Evolutionary conservation across 1,139 yeast genomes (phyloP).

Genomic region (Yamadazyma oceani): DNA sequence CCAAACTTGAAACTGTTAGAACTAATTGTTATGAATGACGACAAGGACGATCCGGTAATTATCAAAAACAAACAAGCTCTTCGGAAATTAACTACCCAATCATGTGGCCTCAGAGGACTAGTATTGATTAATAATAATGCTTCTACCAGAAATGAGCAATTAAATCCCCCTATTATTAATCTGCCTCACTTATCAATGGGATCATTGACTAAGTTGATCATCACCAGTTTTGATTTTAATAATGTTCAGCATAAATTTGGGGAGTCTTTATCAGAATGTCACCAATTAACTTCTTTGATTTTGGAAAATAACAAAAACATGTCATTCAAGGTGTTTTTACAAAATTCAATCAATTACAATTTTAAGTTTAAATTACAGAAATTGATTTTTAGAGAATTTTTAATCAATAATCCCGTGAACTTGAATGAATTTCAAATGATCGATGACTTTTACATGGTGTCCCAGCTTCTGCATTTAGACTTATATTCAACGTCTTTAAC

Average conservation of each 20-base stretch:
- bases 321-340: slow-evolving; percentile 28
- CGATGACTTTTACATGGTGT: slow-evolving; percentile 27
- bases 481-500: slow-evolving; percentile 35
- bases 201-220: slow-evolving; percentile 24
- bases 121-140: slow-evolving; percentile 29
- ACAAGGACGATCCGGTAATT: background rate
- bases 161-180: slow-evolving; percentile 18
- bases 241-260: slow-evolving; percentile 31
- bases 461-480: slow-evolving; percentile 29
- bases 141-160: slow-evolving; percentile 4
- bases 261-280: slow-evolving; percentile 23
- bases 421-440: slow-evolving; percentile 26
- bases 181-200: slow-evolving; percentile 13
- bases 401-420: slow-evolving; percentile 16
- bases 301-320: slow-evolving; percentile 38
- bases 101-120: slow-evolving; percentile 18
- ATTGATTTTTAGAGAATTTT: slow-evolving; percentile 33
- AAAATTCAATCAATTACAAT: slow-evolving; percentile 30
- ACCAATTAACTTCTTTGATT: slow-evolving; percentile 22
- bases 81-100: slow-evolving; percentile 5
- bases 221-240: slow-evolving; percentile 34
- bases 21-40: slow-evolving; percentile 17
- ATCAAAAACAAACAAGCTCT: slow-evolving; percentile 10
- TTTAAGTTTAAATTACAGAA: slow-evolving; percentile 27
- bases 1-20: slow-evolving; percentile 27